phyloP scores from a whole-genome alignment of 1,139 yeast genomes.

The Saccharomyces uvarum region DNA sequence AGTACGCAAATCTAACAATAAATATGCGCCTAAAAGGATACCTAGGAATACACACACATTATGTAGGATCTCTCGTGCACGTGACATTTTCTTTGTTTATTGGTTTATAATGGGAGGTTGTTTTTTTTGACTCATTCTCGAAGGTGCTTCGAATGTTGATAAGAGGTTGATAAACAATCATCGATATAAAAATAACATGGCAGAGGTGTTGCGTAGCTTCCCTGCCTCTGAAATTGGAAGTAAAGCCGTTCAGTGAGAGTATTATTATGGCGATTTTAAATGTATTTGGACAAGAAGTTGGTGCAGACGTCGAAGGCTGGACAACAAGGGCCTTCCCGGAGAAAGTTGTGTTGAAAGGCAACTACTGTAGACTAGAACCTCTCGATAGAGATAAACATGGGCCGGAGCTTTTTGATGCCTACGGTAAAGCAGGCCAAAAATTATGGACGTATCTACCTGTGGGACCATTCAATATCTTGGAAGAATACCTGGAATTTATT shows the following conservation, averaged over 20 bases:
- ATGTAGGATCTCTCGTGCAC: background rate
- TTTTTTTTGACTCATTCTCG: background rate
- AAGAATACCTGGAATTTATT: conserved; percentile 3
- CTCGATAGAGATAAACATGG: conserved; percentile 12
- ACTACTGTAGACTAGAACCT: conserved; percentile 13
- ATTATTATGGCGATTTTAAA: background rate
- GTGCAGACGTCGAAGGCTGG: conserved; percentile 11
- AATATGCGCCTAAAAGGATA: background rate
- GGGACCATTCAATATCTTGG: conserved; percentile 10
- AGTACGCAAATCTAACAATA: background rate
- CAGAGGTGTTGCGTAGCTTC: background rate
- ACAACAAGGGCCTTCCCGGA: conserved; percentile 9
- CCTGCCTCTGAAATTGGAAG: background rate
- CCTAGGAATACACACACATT: background rate
- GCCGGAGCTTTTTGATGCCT: conserved; percentile 10
- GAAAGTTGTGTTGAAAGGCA: conserved; percentile 9
- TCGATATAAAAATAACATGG: background rate
- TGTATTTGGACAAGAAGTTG: conserved; percentile 8
- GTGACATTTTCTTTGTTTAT: background rate
- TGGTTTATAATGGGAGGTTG: background rate
- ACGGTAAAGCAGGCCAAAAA: conserved; percentile 4
- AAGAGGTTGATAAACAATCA: background rate
- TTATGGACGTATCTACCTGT: conserved; percentile 16
- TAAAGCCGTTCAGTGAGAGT: background rate
- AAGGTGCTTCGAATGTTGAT: background rate